phyloP scores from a whole-genome alignment of 148 eudicot genomes.

The Euryodendron excelsum region DNA sequence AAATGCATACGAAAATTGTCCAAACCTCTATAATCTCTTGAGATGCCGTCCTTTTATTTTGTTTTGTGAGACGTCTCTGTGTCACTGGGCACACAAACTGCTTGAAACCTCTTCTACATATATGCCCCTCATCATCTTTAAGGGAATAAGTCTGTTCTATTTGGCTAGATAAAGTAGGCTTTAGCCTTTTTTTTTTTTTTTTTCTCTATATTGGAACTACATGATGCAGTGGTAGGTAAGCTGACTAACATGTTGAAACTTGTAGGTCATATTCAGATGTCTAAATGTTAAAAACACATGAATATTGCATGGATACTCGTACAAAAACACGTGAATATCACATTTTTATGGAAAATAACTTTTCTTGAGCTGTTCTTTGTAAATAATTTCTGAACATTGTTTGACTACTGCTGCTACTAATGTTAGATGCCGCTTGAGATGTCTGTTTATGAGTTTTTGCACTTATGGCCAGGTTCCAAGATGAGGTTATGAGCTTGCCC shows the following conservation, averaged over 20 bases:
- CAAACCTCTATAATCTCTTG: background rate
- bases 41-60: background rate
- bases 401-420: too few species aligned
- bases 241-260: background rate
- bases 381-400: background rate
- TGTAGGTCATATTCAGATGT: background rate
- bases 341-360: background rate
- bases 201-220: too few species aligned
- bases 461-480: conserved; percentile 53
- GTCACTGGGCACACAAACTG: background rate
- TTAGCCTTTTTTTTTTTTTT: too few species aligned
- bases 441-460: background rate
- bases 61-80: background rate
- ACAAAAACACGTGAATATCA: background rate
- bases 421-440: background rate
- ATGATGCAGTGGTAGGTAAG: background rate
- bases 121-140: background rate
- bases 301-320: background rate
- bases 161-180: background rate
- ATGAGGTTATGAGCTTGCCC: conserved; percentile 77
- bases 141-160: background rate
- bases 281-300: background rate
- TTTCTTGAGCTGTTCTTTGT: background rate
- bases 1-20: background rate
- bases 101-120: background rate